Percentiles rank a stretch among this genome's conserved stretches.
Evolutionary conservation across 805 yeast species (phyloP).

Genomic region (Starmerella vitae): DNA sequence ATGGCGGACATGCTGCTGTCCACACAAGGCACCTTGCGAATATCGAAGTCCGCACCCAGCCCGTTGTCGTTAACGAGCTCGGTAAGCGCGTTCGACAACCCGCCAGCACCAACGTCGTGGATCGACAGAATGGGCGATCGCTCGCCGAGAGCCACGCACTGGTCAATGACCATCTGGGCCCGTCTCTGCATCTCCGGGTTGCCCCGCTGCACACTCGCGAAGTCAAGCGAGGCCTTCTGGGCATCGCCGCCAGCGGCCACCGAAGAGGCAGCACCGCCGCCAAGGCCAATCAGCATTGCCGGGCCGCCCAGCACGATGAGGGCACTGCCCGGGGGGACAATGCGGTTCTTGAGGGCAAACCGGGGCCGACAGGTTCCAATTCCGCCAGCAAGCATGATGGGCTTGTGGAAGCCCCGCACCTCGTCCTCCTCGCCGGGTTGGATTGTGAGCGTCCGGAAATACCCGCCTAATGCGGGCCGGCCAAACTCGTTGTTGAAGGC

Average conservation of each 20-base stretch:
- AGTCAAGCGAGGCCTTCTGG: constrained; percentile 67
- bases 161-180: constrained; percentile 94
- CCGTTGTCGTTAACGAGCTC: constrained; percentile 96
- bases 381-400: constrained; percentile 99
- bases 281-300: constrained; percentile 93
- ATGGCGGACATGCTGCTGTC: constrained; percentile 99
- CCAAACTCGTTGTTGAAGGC: constrained; percentile 98
- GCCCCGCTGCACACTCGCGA: constrained; percentile 98
- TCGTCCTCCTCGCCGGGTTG: constrained; percentile 33
- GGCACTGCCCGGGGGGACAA: constrained; percentile 81
- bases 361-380: constrained; percentile 93
- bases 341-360: constrained; percentile 73
- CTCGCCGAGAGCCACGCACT: constrained; percentile 74
- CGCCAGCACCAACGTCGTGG: constrained; percentile 99
- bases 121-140: constrained; percentile 77
- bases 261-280: constrained; percentile 99
- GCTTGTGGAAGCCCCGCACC: constrained; percentile 93
- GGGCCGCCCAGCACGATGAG: constrained; percentile 95
- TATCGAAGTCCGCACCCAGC: constrained; percentile 84
- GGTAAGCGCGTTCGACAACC: constrained; percentile 91
- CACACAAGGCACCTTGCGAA: constrained; percentile 75
- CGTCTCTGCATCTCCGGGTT: constrained; percentile 99
- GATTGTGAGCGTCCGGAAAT: constrained; percentile 88
- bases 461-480: constrained; percentile 92
- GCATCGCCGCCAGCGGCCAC: constrained; percentile 83